Evolutionary conservation across 2,329 filamentous ascomycete genomes (phyloP), one percentile per base, ranked within the genome.

Genomic region (Ceratocystis destructans): DNA sequence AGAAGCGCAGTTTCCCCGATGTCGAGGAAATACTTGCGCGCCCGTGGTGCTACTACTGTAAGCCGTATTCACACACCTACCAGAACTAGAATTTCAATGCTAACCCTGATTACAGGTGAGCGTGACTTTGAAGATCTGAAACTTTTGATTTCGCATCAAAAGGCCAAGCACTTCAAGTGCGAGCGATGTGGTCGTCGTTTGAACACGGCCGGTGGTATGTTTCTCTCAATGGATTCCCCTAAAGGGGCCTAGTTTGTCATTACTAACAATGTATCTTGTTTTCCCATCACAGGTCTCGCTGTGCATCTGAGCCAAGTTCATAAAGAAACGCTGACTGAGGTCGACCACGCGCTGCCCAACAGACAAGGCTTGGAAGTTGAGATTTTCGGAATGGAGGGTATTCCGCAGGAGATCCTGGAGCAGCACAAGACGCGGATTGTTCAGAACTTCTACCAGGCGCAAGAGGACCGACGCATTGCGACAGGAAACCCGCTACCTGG

Each of bases 111-210:
- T 20, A 2, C 66, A 87, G 84, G 84, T 77, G 94, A 99, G 77
- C 89, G 93, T 78, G 93, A 97, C 77, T 99, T 97, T 75, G 92
- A 97, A 76, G 94, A 99, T 75, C 77, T 96, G 61, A 96, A 96
- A 80, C 91, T 97, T 71, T 85, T 99, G 70, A 95, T 96, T 71
- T 92, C 89, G 67, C 94, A 99, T 76, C 94, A 97, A 74, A 97
- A 96, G 75, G 92, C 93, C n/a, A 97, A 97, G 77, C 94, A 99
- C 76, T 97, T 96, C 82, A 96, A 96, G 77, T 99, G 94, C 78
- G 90, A 96, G 72, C 81, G 87, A 78, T 99, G 94, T 75, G 87
- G 87, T 64, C 85, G 94, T 70, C 83, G 92, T 71, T 78, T 99
- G 66, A 96, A 96, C 74, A 99, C 94, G 1, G 92, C 92, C 53